phyloP scores from a whole-genome alignment of 192 early-diverging fungal genomes.

The Nowakowskiella sp. region DNA sequence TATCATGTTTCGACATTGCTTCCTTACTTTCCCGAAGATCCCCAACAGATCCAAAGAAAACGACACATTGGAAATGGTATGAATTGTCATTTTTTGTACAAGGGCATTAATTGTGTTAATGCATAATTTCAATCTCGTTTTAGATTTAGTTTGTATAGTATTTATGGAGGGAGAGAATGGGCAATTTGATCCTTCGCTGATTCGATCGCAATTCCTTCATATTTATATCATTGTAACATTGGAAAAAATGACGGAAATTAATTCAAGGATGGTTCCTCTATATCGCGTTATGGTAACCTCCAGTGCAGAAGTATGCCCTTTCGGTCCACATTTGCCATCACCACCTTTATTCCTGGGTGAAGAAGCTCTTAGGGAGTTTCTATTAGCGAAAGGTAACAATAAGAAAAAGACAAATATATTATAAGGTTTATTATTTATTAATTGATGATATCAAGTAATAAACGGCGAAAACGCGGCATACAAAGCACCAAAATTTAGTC shows the following conservation, averaged over 20 bases:
- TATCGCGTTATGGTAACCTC: slow-evolving; percentile 28
- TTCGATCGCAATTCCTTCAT: slow-evolving; percentile 39
- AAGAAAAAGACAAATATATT: background rate
- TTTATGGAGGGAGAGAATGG: slow-evolving; percentile 26
- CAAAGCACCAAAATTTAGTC: slow-evolving; percentile 34
- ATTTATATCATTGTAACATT: slow-evolving; percentile 35
- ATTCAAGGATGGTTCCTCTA: slow-evolving; percentile 5
- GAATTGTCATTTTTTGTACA: slow-evolving; percentile 6
- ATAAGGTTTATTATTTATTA: too few species aligned
- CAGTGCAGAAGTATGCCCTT: slow-evolving; percentile 31
- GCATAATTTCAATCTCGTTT: slow-evolving; percentile 6
- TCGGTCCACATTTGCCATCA: slow-evolving; percentile 29
- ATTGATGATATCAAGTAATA: slow-evolving; percentile 25
- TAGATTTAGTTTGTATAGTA: slow-evolving; percentile 38
- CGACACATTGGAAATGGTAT: slow-evolving; percentile 45
- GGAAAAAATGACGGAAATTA: slow-evolving; percentile 8
- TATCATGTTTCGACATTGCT: slow-evolving; percentile 42
- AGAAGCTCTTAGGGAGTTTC: slow-evolving; percentile 24
- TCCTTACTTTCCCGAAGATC: slow-evolving; percentile 28
- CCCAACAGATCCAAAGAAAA: slow-evolving; percentile 43
- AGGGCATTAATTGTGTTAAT: slow-evolving; percentile 7
- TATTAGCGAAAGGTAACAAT: slow-evolving; percentile 35
- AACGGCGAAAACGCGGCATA: slow-evolving; percentile 43
- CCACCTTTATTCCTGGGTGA: slow-evolving; percentile 24
- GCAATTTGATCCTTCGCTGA: slow-evolving; percentile 31